These are phyloP conservation scores for Suillus ampliporus DNA, from an alignment of 768 basidiomycete genomes.

Conservation along the genomic window DNA sequence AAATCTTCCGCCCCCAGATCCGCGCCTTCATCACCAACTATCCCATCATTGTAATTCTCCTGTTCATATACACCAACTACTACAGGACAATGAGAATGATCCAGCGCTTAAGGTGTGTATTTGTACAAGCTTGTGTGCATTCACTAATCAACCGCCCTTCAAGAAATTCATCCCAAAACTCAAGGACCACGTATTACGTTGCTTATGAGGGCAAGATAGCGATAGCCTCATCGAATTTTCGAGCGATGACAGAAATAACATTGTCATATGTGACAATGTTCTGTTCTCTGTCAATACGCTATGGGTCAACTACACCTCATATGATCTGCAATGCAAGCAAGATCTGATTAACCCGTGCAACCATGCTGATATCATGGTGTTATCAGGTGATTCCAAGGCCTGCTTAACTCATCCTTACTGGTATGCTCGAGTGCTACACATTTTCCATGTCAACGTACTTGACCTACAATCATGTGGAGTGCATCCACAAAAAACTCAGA, in stretches of 20 bases:
- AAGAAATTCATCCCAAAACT: slow-evolving; percentile 20
- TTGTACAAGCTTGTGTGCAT: too few relatives aligned
- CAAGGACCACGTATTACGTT: slow-evolving; percentile 21
- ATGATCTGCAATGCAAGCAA: slow-evolving; percentile 30
- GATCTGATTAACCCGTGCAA: slow-evolving; percentile 24
- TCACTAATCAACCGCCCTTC: not conserved
- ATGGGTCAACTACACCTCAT: slow-evolving; percentile 40
- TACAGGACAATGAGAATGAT: slow-evolving; percentile 4
- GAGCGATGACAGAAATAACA: slow-evolving; percentile 11
- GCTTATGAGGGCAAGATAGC: slow-evolving; percentile 13
- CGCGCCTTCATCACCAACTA: not conserved
- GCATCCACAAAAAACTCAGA: not conserved
- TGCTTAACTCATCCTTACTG: slow-evolving; percentile 32
- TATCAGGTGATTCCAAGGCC: slow-evolving; percentile 14
- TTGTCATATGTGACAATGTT: slow-evolving; percentile 20
- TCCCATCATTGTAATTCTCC: slow-evolving; percentile 3
- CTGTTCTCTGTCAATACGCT: slow-evolving; percentile 29
- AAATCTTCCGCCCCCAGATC: slow-evolving; percentile 17
- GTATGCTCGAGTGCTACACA: slow-evolving; percentile 37
- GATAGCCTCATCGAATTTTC: slow-evolving; percentile 17
- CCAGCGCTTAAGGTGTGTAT: slow-evolving; percentile 16
- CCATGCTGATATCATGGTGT: slow-evolving; percentile 29
- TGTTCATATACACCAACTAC: not conserved
- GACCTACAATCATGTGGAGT: slow-evolving; percentile 4
- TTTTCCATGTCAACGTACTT: slow-evolving; percentile 36